phyloP scores from a whole-genome alignment of 352 stramenopile species.

The Phytophthora europaea region DNA sequence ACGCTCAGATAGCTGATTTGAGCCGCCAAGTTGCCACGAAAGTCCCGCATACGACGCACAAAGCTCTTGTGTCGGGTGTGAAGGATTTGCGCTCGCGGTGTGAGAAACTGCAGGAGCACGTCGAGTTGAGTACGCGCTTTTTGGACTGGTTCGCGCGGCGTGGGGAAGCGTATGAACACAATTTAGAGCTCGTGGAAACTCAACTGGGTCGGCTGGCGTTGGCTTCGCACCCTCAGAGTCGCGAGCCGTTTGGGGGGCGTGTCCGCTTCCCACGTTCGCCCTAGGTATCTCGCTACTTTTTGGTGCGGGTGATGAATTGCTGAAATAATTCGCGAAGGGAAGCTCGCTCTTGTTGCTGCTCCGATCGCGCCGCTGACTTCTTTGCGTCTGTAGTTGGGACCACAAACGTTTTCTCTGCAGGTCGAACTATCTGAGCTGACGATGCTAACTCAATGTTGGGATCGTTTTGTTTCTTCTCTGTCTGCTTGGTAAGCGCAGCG shows the following conservation, averaged over 20 bases:
- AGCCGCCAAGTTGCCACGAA: slow-evolving; percentile 35
- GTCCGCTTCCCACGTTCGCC: slow-evolving; percentile 51
- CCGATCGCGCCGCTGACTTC: slow-evolving; percentile 17
- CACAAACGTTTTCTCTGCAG: slow-evolving; percentile 24
- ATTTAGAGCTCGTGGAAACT: slow-evolving; percentile 70
- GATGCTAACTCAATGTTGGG: background rate
- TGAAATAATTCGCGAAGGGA: slow-evolving; percentile 38
- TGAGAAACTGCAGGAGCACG: slow-evolving; percentile 52
- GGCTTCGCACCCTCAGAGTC: slow-evolving; percentile 46
- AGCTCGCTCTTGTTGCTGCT: slow-evolving; percentile 29
- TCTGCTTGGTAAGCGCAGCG: slow-evolving; percentile 32
- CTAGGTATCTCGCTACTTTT: background rate
- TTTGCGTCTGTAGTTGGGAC: slow-evolving; percentile 13
- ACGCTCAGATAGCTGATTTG: slow-evolving; percentile 21
- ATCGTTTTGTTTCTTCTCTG: slow-evolving; percentile 21
- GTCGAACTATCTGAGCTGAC: slow-evolving; percentile 15
- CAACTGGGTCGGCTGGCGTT: slow-evolving; percentile 62
- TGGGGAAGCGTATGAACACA: slow-evolving; percentile 81
- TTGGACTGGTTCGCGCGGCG: slow-evolving; percentile 78
- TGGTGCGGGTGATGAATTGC: slow-evolving; percentile 34
- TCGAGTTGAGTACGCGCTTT: slow-evolving; percentile 69
- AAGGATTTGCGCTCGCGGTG: slow-evolving; percentile 26
- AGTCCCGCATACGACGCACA: slow-evolving; percentile 23
- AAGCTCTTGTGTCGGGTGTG: slow-evolving; percentile 20
- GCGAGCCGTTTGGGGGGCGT: slow-evolving; percentile 58